Percentiles rank a stretch among this genome's conserved stretches.
phyloP scores from a whole-genome alignment of 2,329 filamentous ascomycete species.

The Exutisphaerella laricina region DNA sequence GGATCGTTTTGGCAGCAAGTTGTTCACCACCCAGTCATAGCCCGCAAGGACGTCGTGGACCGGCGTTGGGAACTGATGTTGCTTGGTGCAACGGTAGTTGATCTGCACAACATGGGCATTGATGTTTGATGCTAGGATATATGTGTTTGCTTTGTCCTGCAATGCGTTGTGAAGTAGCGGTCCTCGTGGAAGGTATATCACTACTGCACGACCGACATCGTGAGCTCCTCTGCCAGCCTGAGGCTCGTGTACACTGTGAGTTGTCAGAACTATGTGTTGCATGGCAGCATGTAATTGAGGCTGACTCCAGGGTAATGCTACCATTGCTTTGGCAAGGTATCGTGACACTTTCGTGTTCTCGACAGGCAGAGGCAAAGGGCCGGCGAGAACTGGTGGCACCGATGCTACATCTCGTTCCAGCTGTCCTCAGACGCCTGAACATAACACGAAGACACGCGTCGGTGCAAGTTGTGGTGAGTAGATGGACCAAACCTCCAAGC shows the following conservation, averaged over 20 bases:
- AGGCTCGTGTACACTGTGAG: conserved; percentile 18
- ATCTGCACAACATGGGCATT: conserved; percentile 40
- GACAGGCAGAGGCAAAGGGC: no score
- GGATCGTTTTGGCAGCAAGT: conserved; percentile 31
- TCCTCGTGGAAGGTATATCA: conserved; percentile 42
- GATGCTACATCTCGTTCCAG: no score
- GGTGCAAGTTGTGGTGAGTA: no score
- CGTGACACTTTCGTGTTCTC: conserved; percentile 3
- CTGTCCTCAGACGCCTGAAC: no score
- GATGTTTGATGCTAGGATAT: conserved; percentile 34
- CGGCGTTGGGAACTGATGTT: conserved; percentile 40
- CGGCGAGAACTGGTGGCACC: neutral
- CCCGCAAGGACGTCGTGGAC: conserved; percentile 44
- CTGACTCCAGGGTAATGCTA: conserved; percentile 40
- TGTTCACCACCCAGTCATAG: conserved; percentile 44
- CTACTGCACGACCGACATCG: conserved; percentile 11
- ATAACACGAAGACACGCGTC: no score
- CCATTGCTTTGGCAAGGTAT: conserved; percentile 41
- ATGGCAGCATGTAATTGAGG: no score
- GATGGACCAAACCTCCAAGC: no score
- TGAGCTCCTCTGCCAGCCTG: conserved; percentile 26
- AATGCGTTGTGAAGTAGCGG: conserved; percentile 31
- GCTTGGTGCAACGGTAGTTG: conserved; percentile 40
- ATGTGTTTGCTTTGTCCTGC: conserved; percentile 29
- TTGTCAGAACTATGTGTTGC: conserved; percentile 2